Evolutionary conservation across 139 green algal species (phyloP).

Genomic region (Nannochloris sp.): DNA sequence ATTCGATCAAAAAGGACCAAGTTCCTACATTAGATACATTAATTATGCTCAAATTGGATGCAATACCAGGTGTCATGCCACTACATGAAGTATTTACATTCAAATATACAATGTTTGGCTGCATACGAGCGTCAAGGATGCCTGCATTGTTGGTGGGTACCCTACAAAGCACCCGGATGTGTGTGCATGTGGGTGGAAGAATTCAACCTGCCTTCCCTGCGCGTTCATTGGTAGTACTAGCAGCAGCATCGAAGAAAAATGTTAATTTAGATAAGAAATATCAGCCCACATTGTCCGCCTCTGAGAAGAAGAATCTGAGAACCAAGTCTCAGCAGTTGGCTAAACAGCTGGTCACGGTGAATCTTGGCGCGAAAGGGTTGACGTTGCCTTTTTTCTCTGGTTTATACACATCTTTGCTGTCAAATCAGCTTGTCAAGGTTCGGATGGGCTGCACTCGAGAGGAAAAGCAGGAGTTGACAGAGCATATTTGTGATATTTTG

Average conservation of each 20-base stretch:
- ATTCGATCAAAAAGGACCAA: no score
- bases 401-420: neutral
- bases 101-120: no score
- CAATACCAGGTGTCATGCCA: no score
- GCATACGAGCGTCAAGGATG: no score
- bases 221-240: neutral
- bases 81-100: no score
- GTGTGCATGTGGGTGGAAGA: no score
- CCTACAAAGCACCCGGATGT: no score
- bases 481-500: neutral
- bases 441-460: neutral
- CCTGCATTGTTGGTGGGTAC: no score
- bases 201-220: no score
- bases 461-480: neutral
- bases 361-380: constrained; percentile 24
- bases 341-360: neutral
- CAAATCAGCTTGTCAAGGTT: constrained; percentile 27
- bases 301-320: constrained; percentile 17
- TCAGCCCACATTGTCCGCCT: neutral
- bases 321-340: constrained; percentile 11
- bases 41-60: no score
- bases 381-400: constrained; percentile 16
- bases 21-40: no score
- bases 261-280: constrained; percentile 6
- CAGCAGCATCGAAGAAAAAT: neutral